phyloP scores from a whole-genome alignment of 1,284 basidiomycete species.

The Laetiporus sulphureus region DNA sequence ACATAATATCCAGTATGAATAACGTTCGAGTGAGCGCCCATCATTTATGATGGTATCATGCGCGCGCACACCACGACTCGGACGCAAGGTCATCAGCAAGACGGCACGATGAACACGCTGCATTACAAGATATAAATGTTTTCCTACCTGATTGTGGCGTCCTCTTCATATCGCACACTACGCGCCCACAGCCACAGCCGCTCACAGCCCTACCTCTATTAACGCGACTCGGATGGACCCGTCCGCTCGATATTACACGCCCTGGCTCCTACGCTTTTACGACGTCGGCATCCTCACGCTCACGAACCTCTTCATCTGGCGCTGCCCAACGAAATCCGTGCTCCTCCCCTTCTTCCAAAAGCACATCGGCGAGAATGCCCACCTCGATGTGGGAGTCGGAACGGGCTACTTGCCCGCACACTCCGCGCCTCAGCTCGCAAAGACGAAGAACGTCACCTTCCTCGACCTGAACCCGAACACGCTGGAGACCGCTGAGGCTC shows the following conservation, averaged over 20 bases:
- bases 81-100: too few relatives aligned
- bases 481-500: constrained; percentile 9
- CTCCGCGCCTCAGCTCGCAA: constrained; percentile 8
- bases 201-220: too few relatives aligned
- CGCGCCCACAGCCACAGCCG: too few relatives aligned
- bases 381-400: constrained; percentile 21
- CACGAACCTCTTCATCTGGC: constrained; percentile 18
- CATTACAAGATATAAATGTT: too few relatives aligned
- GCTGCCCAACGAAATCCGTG: constrained; percentile 12
- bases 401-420: constrained; percentile 21
- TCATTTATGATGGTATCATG: too few relatives aligned
- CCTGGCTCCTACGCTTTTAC: constrained; percentile 14
- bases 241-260: constrained; percentile 14
- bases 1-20: too few relatives aligned
- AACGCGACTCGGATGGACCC: too few relatives aligned
- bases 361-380: constrained; percentile 14
- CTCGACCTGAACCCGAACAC: constrained; percentile 19
- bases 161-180: too few relatives aligned
- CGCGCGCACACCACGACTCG: too few relatives aligned
- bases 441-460: constrained; percentile 14
- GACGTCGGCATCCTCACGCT: constrained; percentile 16
- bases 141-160: too few relatives aligned
- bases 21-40: too few relatives aligned
- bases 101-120: too few relatives aligned
- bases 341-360: constrained; percentile 19